These are phyloP conservation scores for Persicaria maculosa DNA, from an alignment of 148 eudicot genomes.

Conservation along the genomic window DNA sequence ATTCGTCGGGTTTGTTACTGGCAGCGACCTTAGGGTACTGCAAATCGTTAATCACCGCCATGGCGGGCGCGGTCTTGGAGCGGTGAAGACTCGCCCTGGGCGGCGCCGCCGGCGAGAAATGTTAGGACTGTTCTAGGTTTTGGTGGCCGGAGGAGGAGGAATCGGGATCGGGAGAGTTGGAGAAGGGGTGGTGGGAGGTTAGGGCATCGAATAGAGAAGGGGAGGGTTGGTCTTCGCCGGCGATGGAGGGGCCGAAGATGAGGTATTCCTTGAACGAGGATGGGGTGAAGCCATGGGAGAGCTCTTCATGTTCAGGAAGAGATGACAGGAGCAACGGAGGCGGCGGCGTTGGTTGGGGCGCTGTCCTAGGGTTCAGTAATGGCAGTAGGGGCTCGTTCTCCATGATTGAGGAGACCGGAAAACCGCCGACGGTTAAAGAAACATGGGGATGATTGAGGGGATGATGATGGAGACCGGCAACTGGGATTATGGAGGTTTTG, in stretches of 20 bases:
- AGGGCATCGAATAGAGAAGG: constrained; percentile 37
- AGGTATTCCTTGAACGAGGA: constrained; percentile 64
- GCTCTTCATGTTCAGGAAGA: constrained; percentile 61
- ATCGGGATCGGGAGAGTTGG: constrained; percentile 13
- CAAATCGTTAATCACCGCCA: constrained; percentile 66
- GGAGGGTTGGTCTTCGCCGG: constrained; percentile 18
- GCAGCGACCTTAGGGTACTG: constrained; percentile 8
- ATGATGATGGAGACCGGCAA: background rate
- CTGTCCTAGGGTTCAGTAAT: constrained; percentile 23
- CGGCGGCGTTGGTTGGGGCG: constrained; percentile 23
- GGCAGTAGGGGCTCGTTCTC: constrained; percentile 68
- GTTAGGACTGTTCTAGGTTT: constrained; percentile 18
- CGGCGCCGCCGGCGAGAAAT: constrained; percentile 38
- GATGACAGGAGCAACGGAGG: constrained; percentile 19
- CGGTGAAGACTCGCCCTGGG: constrained; percentile 51
- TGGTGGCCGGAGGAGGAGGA: constrained; percentile 22
- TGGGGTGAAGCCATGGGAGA: constrained; percentile 46
- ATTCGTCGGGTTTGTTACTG: constrained; percentile 29
- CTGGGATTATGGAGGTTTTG: background rate
- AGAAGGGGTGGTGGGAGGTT: constrained; percentile 17
- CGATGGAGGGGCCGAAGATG: constrained; percentile 55
- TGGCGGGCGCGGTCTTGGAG: constrained; percentile 90
- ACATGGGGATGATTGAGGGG: background rate
- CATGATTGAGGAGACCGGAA: constrained; percentile 27
- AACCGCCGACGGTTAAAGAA: background rate